These are phyloP conservation scores for Rhytidiadelphus loreus DNA, from an alignment of 225 moss, liverwort and hornwort genomes.

Conservation along the genomic window DNA sequence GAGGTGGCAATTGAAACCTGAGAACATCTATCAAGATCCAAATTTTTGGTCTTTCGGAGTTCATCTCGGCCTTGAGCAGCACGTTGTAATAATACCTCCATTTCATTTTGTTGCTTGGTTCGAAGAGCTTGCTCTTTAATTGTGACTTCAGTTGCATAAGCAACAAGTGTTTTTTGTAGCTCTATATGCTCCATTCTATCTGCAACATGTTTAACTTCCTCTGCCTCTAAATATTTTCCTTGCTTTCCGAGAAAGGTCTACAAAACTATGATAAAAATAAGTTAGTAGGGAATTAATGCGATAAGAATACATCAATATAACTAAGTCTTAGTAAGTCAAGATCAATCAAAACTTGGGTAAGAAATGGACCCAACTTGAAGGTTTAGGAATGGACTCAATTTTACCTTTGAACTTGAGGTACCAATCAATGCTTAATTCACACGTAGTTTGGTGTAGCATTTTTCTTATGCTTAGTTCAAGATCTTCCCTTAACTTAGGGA, in stretches of 20 bases:
- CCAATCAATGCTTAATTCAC: too few relatives aligned
- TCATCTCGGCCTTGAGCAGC: slow-evolving; percentile 63
- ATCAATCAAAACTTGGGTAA: neutral
- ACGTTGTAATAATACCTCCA: slow-evolving; percentile 72
- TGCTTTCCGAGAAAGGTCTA: slow-evolving; percentile 81
- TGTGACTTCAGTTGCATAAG: slow-evolving; percentile 56
- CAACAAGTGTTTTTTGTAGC: slow-evolving; percentile 54
- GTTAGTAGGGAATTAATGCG: neutral
- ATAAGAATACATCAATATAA: neutral
- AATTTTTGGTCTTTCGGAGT: slow-evolving; percentile 50
- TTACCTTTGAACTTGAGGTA: neutral
- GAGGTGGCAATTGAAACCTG: neutral
- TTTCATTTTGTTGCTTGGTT: slow-evolving; percentile 76
- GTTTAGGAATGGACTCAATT: neutral
- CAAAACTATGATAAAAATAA: neutral
- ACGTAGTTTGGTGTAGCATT: neutral
- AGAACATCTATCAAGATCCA: slow-evolving; percentile 57
- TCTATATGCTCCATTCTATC: slow-evolving; percentile 72
- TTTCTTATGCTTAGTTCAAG: neutral
- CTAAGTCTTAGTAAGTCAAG: neutral
- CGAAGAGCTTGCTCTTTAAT: slow-evolving; percentile 61
- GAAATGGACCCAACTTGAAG: too few relatives aligned
- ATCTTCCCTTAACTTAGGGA: neutral
- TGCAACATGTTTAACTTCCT: slow-evolving; percentile 72
- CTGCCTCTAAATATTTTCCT: slow-evolving; percentile 87